Percentiles rank a stretch among this genome's conserved stretches.
Evolutionary conservation across 2,329 filamentous ascomycete genomes (phyloP).

Genomic region (Colletotrichum sp.): DNA sequence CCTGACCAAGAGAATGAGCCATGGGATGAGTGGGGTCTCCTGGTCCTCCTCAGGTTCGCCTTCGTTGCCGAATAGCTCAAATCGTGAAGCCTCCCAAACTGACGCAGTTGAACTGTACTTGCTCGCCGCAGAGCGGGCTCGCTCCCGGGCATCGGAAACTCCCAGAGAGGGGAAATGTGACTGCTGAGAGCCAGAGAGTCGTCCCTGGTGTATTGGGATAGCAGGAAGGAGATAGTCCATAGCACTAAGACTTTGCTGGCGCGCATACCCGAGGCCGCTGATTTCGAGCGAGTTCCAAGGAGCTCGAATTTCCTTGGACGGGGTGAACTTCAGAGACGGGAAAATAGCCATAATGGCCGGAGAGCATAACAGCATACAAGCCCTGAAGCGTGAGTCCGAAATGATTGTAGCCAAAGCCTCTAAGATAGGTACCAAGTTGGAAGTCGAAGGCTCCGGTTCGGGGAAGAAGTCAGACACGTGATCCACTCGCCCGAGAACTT

Average conservation of each 20-base stretch:
- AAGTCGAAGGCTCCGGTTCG: conserved; percentile 59
- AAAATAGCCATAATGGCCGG: conserved; percentile 73
- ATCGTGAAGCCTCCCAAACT: conserved; percentile 35
- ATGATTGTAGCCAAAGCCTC: conserved; percentile 80
- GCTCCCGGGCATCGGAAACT: conserved; percentile 42
- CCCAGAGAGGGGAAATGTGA: conserved; percentile 60
- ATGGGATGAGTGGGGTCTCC: conserved; percentile 75
- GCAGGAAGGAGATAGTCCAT: conserved; percentile 70
- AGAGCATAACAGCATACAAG: conserved; percentile 72
- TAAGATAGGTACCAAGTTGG: conserved; percentile 71
- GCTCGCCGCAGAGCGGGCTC: conserved; percentile 26
- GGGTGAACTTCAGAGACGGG: conserved; percentile 60
- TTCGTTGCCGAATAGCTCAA: conserved; percentile 27
- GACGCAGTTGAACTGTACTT: conserved; percentile 30
- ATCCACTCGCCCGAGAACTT: conserved; percentile 56
- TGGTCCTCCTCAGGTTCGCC: conserved; percentile 56
- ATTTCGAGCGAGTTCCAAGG: conserved; percentile 59
- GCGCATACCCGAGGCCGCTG: conserved; percentile 51
- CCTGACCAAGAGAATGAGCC: conserved; percentile 70
- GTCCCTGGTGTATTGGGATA: conserved; percentile 44
- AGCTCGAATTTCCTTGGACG: conserved; percentile 49
- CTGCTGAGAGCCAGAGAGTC: conserved; percentile 28
- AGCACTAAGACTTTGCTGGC: conserved; percentile 52
- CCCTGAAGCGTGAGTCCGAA: conserved; percentile 77
- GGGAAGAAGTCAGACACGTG: conserved; percentile 64